Evolutionary conservation across 2,329 filamentous ascomycete genomes (phyloP), one percentile per base, ranked within the genome.

Genomic region (Eurotiales sp.): DNA sequence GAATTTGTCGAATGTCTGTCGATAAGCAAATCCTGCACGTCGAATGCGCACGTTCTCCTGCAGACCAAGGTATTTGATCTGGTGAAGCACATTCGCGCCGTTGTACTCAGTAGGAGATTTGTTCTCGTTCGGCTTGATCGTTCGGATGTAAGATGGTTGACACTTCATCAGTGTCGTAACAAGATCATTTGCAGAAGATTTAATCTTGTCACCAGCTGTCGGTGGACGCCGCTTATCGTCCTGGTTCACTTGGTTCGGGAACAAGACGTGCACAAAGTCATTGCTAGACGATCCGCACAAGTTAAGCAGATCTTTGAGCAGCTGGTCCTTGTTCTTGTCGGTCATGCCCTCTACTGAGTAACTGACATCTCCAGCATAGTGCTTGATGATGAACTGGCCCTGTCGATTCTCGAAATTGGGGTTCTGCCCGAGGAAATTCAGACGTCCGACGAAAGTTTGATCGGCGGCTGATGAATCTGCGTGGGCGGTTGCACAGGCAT

Each of bases 41-140:
- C 93, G 87, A 70, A 99, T 99, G 41, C 93, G 87, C 36, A 99
- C 93, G 79, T 99, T 99, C 73, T 99, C 93, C 69, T 97, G 92
- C n/a, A 99, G 77, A 83, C 93, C 93, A 12, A 99, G 86, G 64
- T 99, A 99, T 68, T 99, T 97, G 79, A 97, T 90, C 69, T 99
- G 93, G 78, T 99, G 93, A 62, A 97, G 79, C 17, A 99, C 93
- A 61, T 97, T 97, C 25, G 85, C 84, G 17, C 82, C 80, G 61
- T 96, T 96, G 71, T 96, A 99, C 67, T 99, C 93, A 10, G 84
- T 85, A 0, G 90, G 87, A 2, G 91, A 96, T 71, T 97, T 99
- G 76, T 96, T 97, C 72, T 99, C 93, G 75, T 99, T 99, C 1
- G 93, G 93, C 73, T 99, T 99, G 75, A 99, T 97, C 0, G 93